Conservation (phyloP, 441 rosid genomes). For the Breynia disticha region DNA sequence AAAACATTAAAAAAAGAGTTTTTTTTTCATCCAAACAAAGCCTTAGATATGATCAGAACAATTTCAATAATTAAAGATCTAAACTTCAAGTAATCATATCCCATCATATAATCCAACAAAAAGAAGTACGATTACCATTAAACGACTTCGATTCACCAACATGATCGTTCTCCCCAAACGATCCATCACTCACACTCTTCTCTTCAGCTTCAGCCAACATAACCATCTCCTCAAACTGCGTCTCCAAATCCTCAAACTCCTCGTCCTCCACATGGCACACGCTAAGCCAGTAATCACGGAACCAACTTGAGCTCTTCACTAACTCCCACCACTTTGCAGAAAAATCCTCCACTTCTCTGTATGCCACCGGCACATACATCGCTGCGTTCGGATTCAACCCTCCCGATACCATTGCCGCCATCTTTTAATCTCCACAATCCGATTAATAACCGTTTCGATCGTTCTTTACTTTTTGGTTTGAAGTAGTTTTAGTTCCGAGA, state of each 20-base stretch:
- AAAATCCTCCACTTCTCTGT: slow-evolving; percentile 42
- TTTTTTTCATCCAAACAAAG: too few relatives aligned
- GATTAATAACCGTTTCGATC: too few relatives aligned
- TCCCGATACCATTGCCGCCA: slow-evolving; percentile 27
- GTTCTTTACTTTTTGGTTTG: too few relatives aligned
- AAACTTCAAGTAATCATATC: too few relatives aligned
- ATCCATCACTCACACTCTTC: neutral
- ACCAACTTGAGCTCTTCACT: slow-evolving; percentile 32
- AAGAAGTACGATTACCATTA: slow-evolving; percentile 8
- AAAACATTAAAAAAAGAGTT: too few relatives aligned
- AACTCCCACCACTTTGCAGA: slow-evolving; percentile 47
- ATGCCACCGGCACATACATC: slow-evolving; percentile 14
- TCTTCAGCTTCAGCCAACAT: slow-evolving; percentile 12
- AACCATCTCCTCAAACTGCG: slow-evolving; percentile 18
- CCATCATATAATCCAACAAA: neutral
- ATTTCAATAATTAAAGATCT: too few relatives aligned
- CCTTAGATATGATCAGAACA: too few relatives aligned
- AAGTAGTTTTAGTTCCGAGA: too few relatives aligned
- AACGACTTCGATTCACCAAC: neutral
- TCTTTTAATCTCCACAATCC: neutral
- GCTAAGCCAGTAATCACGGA: slow-evolving; percentile 36
- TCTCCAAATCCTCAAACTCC: slow-evolving; percentile 11
- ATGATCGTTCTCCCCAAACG: neutral
- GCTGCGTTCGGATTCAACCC: slow-evolving; percentile 34
- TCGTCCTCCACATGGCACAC: slow-evolving; percentile 19